Base-by-base conservation (phyloP, 2,329 filamentous ascomycete genomes). In the Ceratocystis cacaofunesta region DNA sequence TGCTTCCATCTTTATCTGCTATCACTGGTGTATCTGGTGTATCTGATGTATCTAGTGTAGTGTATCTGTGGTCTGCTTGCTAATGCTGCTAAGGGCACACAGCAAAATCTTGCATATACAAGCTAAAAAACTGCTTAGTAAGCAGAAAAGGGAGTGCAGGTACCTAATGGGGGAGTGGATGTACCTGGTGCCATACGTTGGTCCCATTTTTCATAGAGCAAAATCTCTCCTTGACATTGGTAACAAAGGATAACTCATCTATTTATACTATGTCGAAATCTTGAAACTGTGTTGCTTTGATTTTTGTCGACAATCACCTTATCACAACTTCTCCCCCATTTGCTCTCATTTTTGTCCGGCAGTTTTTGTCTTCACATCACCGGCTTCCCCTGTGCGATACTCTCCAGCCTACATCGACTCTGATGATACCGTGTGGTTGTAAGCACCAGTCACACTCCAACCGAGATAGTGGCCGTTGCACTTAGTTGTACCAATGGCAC, bases 361-460 rank as follows among this genome's bases (percentile, higher is more conserved):
- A 25, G 12, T 25, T 25, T 15, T 15, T 28, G 3, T 15, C 8
- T 52, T 8, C 48, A 28, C 15, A n/a, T 28, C 48, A 28, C 48
- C 15, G 2, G 10, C 3, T 52, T 52, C 22, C 48, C 15, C 48
- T 25, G 4, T 15, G 15, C 19, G 22, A n/a, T 12, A 17, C 48
- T 19, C 3, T 5, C 22, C 6, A 22, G 15, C 22, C 10, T 25
- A 41, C 48, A 52, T 52, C 19, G 48, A 52, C 48, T 52, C 22
- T 25, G 48, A 52, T 2, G 48, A 10, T 1, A n/a, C 30, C 2
- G 55, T 58, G 30, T 58, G 55, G 55, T 58, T 58, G 55, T 65
- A 65, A 48, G 44, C 55, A 8, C 64, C 64, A 12, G 58, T 65
- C 17, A 65, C 19, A 48, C 50, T 65, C 64, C 64, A 65, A 3